Evolutionary conservation across 1,139 yeast genomes (phyloP), one percentile per base, ranked within the genome.

Genomic region (Zygoascus hellenicus): DNA sequence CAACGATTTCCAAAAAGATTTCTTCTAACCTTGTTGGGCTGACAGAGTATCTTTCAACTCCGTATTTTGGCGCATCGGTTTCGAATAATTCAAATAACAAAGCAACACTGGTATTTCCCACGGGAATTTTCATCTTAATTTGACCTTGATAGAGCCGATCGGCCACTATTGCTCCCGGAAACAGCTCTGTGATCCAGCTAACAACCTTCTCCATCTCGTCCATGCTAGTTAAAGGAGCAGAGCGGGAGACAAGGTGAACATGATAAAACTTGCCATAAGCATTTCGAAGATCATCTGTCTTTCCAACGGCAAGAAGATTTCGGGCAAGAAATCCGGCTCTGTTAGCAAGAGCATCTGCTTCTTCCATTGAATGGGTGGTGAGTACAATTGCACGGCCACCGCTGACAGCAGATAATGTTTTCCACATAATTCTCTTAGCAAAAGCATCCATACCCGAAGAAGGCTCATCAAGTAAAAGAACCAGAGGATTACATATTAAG

Each of bases 391-490:
- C 59, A 9, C 68, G 54, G 13, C 64, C 64, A 9, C 52, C 59
- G 2, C 67, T 48, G 2, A 66, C 66, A 10, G 57, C 48, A 2
- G 66, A 54, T 17, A 66, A 50, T 1, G 68, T 65, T 41, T 57
- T 55, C 70, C 70, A 66, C 68, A 66, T 66, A 37, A 65, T 60
- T 7, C 70, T 59, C 51, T 67, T 66, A n/a, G 70, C 68, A 51
- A 84, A 78, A 6, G 94, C 81, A 61, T 88, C 96, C 57, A 88
- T 72, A 0, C 96, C 96, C 1, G 94, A 83, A 0, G 95, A 86
- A 2, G 97, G 97, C 77, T 89, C 97, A 78, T 89, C 97, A 70
- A 89, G 81, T 68, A 89, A 78, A 71, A 89, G 78, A 66, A 89
- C 90, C 49, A 81, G 78, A 0, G 95, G 94, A 74, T 89, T 95